Percentiles rank a stretch among this genome's conserved stretches.
Conservation (phyloP, 2,329 filamentous ascomycete genomes). For the Verticillium longisporum region DNA sequence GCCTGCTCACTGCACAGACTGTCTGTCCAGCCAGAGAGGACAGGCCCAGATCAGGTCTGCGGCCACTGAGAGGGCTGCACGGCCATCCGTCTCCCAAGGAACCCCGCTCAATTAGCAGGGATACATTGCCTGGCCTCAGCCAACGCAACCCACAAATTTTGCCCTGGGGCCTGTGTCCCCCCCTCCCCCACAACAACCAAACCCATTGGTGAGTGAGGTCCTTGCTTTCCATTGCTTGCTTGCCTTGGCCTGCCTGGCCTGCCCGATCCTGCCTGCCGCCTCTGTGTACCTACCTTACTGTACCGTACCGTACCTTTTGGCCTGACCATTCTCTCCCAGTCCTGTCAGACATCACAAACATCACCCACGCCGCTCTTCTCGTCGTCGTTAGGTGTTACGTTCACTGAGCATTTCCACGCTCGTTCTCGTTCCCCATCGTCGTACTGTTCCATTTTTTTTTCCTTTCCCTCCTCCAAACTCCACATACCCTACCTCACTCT, state of each 20-base stretch:
- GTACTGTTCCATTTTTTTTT: background rate
- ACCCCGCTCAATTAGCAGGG: conserved; percentile 8
- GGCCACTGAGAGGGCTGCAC: background rate
- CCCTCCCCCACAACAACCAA: conserved; percentile 11
- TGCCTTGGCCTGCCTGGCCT: too few relatives aligned
- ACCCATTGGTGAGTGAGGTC: conserved; percentile 10
- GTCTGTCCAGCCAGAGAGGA: background rate
- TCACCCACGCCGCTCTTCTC: background rate
- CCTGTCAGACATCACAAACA: background rate
- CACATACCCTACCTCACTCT: too few relatives aligned
- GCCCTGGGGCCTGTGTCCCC: conserved; percentile 3
- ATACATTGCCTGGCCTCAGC: conserved; percentile 3
- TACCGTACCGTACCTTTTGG: background rate
- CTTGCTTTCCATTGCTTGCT: background rate
- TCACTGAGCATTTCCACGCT: background rate
- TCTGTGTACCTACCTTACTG: too few relatives aligned
- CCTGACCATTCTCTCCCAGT: background rate
- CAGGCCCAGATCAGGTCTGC: background rate
- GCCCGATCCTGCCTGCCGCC: too few relatives aligned
- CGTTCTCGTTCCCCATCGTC: background rate
- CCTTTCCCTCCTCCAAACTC: background rate
- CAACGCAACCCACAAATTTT: conserved; percentile 11
- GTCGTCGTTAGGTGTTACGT: background rate
- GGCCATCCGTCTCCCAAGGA: conserved; percentile 11
- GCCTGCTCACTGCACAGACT: too few relatives aligned